Percentiles rank a stretch among this genome's conserved stretches.
phyloP scores from a whole-genome alignment of 2,329 filamentous ascomycete species.

The Ceratocystis papillata region DNA sequence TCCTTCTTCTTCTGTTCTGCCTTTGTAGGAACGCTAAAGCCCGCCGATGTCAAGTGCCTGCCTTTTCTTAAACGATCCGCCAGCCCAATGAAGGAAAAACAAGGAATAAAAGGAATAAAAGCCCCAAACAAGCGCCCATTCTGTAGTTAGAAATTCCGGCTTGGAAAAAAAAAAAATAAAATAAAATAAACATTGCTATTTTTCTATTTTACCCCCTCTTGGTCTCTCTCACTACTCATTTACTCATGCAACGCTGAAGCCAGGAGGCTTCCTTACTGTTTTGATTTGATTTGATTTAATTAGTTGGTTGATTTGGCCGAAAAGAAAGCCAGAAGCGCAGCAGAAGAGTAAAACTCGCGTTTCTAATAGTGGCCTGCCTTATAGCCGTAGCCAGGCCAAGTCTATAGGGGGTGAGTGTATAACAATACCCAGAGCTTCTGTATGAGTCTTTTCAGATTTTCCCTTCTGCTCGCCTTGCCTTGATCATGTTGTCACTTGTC shows the following conservation, averaged over 20 bases:
- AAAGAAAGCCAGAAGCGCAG: neutral
- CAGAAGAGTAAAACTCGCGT: neutral
- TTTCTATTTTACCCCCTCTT: neutral
- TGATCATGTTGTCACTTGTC: neutral
- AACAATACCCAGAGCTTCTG: neutral
- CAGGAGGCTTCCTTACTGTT: neutral
- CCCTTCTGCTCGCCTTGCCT: neutral
- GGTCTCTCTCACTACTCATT: neutral
- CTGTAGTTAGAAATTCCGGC: neutral
- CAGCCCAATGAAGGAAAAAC: neutral
- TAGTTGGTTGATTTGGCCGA: neutral
- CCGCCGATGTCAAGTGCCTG: slow-evolving; percentile 1
- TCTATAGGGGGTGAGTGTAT: neutral
- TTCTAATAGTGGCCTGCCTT: neutral
- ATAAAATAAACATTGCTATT: neutral
- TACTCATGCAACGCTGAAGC: neutral
- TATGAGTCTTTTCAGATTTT: neutral
- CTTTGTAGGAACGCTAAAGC: slow-evolving; percentile 7
- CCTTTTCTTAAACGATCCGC: slow-evolving; percentile 5
- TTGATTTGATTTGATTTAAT: neutral
- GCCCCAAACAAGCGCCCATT: slow-evolving; percentile 4
- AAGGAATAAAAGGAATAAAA: slow-evolving; percentile 1
- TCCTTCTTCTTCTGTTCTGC: neutral
- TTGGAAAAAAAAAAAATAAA: neutral
- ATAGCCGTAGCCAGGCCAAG: neutral